Percentiles rank a stretch among this genome's conserved stretches.
phyloP scores from a whole-genome alignment of 129 eudicot genomes.

The Artemisia tridentata region DNA sequence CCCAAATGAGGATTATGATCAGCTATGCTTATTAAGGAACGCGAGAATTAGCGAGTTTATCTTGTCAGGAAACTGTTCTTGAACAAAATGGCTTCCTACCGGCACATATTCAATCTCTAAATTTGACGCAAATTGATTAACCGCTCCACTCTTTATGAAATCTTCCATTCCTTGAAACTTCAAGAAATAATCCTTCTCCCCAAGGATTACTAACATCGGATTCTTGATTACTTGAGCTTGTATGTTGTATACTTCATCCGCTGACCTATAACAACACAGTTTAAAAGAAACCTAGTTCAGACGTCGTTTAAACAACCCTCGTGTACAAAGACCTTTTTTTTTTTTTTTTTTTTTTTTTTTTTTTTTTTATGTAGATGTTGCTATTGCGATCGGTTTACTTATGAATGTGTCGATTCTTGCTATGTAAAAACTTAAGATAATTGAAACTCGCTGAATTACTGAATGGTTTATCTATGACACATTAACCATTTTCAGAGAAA shows the following conservation, averaged over 20 bases:
- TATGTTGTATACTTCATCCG: conserved; percentile 38
- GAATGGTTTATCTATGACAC: no score
- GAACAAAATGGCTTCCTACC: conserved; percentile 48
- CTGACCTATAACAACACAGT: conserved; percentile 25
- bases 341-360: no score
- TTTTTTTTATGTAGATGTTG: background rate
- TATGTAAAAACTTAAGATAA: background rate
- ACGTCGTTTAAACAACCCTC: background rate
- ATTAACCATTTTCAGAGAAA: no score
- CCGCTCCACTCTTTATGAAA: conserved; percentile 33
- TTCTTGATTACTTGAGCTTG: conserved; percentile 35
- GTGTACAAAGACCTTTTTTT: background rate
- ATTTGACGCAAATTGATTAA: conserved; percentile 29
- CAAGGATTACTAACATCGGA: conserved; percentile 47
- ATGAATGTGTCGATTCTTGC: background rate
- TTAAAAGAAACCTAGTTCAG: conserved; percentile 1
- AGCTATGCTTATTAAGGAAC: no score
- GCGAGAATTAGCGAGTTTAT: no score
- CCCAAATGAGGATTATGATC: no score
- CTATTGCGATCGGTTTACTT: background rate
- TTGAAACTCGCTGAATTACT: no score
- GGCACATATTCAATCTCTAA: conserved; percentile 37
- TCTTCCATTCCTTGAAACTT: conserved; percentile 35
- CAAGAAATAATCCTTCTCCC: conserved; percentile 48
- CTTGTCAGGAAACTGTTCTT: conserved; percentile 46